A percentile compares a stretch with the other conserved stretches of the same genome.
Evolutionary conservation across 169 alveolate genomes (phyloP).

Genomic region (Eimeria sp.): DNA sequence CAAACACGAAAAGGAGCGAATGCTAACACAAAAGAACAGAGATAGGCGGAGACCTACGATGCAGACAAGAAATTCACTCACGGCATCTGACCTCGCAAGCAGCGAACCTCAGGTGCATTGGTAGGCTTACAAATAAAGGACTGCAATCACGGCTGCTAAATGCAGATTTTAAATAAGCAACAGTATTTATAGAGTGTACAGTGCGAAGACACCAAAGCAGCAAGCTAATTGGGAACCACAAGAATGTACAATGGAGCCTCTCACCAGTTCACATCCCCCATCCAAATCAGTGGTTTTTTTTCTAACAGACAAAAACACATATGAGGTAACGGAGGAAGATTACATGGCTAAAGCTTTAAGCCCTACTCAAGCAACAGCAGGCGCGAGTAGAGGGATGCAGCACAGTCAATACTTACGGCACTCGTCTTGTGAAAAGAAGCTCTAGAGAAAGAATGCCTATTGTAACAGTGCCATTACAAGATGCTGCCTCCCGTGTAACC

Average conservation of each 20-base stretch:
- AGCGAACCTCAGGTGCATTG: background rate
- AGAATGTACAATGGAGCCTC: background rate
- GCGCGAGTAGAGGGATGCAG: background rate
- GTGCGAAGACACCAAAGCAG: background rate
- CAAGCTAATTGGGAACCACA: background rate
- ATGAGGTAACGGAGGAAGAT: background rate
- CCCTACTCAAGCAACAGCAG: background rate
- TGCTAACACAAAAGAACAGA: background rate
- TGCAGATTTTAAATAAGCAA: background rate
- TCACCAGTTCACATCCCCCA: conserved; percentile 77
- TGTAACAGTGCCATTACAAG: too few species aligned
- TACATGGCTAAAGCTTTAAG: background rate
- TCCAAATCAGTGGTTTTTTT: conserved; percentile 77
- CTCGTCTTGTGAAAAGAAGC: too few species aligned
- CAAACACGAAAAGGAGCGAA: background rate
- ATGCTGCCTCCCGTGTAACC: too few species aligned
- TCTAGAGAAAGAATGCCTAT: too few species aligned
- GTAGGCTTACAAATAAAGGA: background rate
- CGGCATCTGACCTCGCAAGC: background rate
- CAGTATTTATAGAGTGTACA: background rate
- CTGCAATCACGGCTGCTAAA: too few species aligned
- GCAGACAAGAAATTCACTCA: background rate
- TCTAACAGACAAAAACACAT: conserved; percentile 8
- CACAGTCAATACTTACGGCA: too few species aligned
- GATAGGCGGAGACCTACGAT: background rate